phyloP scores from a whole-genome alignment of 2,329 filamentous ascomycete species.

The Epichloe uncinata region DNA sequence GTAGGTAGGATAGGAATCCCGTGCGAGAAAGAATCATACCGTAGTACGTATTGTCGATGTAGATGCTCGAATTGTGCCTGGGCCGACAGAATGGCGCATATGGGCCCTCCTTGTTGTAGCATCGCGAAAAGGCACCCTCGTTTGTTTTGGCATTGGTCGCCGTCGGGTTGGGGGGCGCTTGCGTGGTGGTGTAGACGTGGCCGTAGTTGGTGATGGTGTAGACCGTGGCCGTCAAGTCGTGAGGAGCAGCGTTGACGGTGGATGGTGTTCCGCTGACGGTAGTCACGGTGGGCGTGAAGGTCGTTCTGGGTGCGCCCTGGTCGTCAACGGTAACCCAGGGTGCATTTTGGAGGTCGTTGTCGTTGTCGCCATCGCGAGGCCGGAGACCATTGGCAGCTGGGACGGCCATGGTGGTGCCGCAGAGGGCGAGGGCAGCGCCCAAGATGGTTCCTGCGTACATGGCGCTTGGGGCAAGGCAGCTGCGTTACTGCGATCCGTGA shows the following conservation, averaged over 20 bases:
- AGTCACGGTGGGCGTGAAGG: slow-evolving; percentile 34
- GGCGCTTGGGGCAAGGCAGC: slow-evolving; percentile 3
- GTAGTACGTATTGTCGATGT: slow-evolving; percentile 36
- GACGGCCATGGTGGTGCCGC: slow-evolving; percentile 15
- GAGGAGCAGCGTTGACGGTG: slow-evolving; percentile 25
- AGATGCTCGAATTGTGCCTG: slow-evolving; percentile 27
- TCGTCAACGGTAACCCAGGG: slow-evolving; percentile 40
- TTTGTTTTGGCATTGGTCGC: slow-evolving; percentile 24
- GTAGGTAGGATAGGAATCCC: background rate
- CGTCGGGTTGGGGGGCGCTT: slow-evolving; percentile 31
- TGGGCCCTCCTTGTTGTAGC: slow-evolving; percentile 32
- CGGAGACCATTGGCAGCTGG: slow-evolving; percentile 9
- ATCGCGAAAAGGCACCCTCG: slow-evolving; percentile 36
- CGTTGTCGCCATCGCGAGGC: slow-evolving; percentile 11
- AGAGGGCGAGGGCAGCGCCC: slow-evolving; percentile 14
- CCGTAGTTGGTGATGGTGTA: slow-evolving; percentile 24
- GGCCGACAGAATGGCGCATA: slow-evolving; percentile 41
- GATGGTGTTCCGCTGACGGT: slow-evolving; percentile 32
- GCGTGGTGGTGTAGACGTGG: slow-evolving; percentile 27
- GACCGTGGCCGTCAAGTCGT: slow-evolving; percentile 33
- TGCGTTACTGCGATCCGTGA: background rate
- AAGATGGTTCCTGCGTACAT: slow-evolving; percentile 21
- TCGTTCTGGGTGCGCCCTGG: slow-evolving; percentile 29
- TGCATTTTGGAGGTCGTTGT: slow-evolving; percentile 13
- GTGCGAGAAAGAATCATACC: slow-evolving; percentile 21